Percentiles rank a stretch among this genome's conserved stretches.
Conservation (phyloP, 495 filamentous ascomycete species). For the Podospora anserina region DNA sequence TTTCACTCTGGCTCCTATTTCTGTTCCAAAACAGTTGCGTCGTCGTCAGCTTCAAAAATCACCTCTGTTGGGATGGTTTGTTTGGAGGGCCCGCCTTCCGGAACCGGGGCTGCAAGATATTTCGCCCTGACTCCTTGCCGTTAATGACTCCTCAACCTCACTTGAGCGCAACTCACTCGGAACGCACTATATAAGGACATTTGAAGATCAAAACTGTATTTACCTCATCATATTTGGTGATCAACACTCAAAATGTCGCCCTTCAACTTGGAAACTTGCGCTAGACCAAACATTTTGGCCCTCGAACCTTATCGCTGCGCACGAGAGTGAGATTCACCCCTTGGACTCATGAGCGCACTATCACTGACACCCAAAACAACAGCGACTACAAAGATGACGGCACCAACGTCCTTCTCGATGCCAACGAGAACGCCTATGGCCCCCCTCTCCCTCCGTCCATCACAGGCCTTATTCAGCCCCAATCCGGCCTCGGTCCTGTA, state of each 20-base stretch:
- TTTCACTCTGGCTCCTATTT: not conserved
- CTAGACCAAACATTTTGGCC: conserved; percentile 76
- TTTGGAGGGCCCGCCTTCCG: conserved; percentile 28
- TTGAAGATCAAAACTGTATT: not conserved
- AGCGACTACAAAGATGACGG: conserved; percentile 99
- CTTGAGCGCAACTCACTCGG: not conserved
- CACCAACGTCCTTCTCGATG: conserved; percentile 92
- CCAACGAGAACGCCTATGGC: conserved; percentile 96
- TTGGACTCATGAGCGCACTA: conserved; percentile 14
- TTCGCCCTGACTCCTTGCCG: not conserved
- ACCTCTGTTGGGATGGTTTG: not conserved
- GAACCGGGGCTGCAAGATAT: conserved; percentile 21
- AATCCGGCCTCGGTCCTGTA: conserved; percentile 31
- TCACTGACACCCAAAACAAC: conserved; percentile 30
- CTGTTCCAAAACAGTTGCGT: not conserved
- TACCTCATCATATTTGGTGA: not conserved
- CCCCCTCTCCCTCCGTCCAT: conserved; percentile 52
- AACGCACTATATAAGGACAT: not conserved
- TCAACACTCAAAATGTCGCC: conserved; percentile 36
- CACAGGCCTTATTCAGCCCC: conserved; percentile 20
- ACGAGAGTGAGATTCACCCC: conserved; percentile 60
- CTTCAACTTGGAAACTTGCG: conserved; percentile 78
- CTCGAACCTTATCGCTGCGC: conserved; percentile 83
- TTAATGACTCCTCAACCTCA: not conserved
- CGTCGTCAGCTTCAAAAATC: not conserved